These are phyloP conservation scores for Mucor saturninus DNA, from an alignment of 371 early-diverging fungal species.

Conservation along the genomic window DNA sequence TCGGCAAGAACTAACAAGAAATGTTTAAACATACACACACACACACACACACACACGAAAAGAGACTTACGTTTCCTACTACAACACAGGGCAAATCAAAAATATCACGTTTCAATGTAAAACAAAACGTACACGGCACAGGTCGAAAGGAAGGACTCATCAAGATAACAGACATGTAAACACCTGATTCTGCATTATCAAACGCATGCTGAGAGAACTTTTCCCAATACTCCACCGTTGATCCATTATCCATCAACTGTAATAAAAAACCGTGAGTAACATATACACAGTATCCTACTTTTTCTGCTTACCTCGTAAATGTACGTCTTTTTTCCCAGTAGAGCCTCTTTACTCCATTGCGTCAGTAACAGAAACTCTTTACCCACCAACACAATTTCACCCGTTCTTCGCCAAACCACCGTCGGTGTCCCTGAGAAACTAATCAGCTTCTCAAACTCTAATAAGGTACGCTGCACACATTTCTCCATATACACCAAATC, in stretches of 20 bases:
- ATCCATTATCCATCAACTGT: conserved; percentile 83
- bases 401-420: conserved; percentile 89
- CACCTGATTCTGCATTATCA: conserved; percentile 79
- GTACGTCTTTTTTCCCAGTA: conserved; percentile 72
- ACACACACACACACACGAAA: too few relatives aligned
- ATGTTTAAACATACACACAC: neutral
- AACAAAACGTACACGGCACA: conserved; percentile 83
- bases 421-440: conserved; percentile 88
- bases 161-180: conserved; percentile 75
- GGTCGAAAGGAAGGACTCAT: conserved; percentile 61
- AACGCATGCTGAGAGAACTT: conserved; percentile 83
- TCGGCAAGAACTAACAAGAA: conserved; percentile 22
- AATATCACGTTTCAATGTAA: conserved; percentile 86
- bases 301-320: conserved; percentile 64
- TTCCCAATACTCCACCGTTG: conserved; percentile 89
- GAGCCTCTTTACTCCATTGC: conserved; percentile 76
- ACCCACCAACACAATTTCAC: conserved; percentile 86
- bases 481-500: conserved; percentile 89
- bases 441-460: conserved; percentile 88
- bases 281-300: too few relatives aligned
- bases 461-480: conserved; percentile 83
- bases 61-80: conserved; percentile 62
- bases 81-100: conserved; percentile 88
- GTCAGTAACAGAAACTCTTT: conserved; percentile 87
- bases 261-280: neutral